Evolutionary conservation across 2,329 filamentous ascomycete genomes (phyloP), one percentile per base, ranked within the genome.

Genomic region (Fusarium nanum): DNA sequence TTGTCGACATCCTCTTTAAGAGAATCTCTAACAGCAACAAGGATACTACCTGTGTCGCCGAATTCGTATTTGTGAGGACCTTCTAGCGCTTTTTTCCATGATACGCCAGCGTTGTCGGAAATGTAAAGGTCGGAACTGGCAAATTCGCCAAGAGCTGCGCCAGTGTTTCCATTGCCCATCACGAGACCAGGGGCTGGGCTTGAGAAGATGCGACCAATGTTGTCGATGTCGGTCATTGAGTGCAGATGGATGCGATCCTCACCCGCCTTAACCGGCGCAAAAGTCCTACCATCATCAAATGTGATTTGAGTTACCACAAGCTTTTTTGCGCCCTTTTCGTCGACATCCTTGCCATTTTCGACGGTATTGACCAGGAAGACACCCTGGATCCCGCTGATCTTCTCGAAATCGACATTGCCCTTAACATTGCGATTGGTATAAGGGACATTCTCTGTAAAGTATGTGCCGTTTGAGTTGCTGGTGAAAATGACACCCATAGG

Each of bases 401-500:
- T 97, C 78, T 99, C 96, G 75, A 98, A 99, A 79, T 99, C 96
- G 53, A 99, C 94, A 60, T 90, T 88, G 5, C 93, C 94, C 28
- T 83, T 81, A 12, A 78, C 74, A 75, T 95, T 92, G 74, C 94
- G 92, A 79, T 99, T 98, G 34, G 95, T 98, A 78, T 98, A 92
- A 63, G 97, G 92, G 59, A 95, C 87, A 75, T 97, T 98, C 76
- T 92, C 90, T 4, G 92, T 96, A 78, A 98, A 99, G 80, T 95
- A 98, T 4, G 94, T 98, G 65, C 96, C 96, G 77, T 98, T 97
- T 32, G 94, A 98, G 78, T 99, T 99, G 78, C 95, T 98, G 8
- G 94, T 97, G 76, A 98, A 95, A 60, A 99, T 85, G 13, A 92
- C 90, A 34, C 96, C 97, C 88, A 97, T 95, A 1, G 91, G 88